phyloP scores from a whole-genome alignment of 164 flowering plant genomes.

The Vitis cinerea region DNA sequence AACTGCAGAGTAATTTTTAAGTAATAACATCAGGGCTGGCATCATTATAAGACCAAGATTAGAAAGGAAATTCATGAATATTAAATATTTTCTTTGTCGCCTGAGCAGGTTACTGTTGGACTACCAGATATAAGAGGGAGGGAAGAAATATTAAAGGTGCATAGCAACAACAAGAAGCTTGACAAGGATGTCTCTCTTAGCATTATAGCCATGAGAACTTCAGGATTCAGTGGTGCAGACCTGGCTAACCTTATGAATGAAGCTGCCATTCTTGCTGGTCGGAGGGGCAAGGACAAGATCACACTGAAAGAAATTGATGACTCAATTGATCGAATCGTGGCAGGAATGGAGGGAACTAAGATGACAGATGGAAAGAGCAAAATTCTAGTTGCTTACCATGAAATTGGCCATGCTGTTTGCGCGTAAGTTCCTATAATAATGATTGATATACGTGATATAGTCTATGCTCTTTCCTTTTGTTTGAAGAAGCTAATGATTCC shows the following conservation, averaged over 20 bases:
- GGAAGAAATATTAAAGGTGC: conserved; percentile 65
- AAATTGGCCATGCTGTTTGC: conserved; percentile 71
- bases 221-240: conserved; percentile 83
- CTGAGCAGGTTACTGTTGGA: conserved; percentile 53
- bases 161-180: conserved; percentile 64
- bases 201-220: conserved; percentile 70
- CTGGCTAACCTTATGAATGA: conserved; percentile 81
- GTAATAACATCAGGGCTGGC: too few relatives aligned
- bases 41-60: too few relatives aligned
- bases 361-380: conserved; percentile 85
- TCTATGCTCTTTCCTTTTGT: neutral
- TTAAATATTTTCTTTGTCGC: neutral
- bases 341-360: conserved; percentile 80
- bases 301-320: conserved; percentile 64
- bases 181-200: conserved; percentile 51
- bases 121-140: conserved; percentile 77
- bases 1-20: too few relatives aligned
- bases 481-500: neutral
- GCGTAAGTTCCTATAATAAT: conserved; percentile 38
- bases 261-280: conserved; percentile 80
- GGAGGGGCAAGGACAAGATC: conserved; percentile 66
- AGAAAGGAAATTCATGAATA: too few relatives aligned
- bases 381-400: conserved; percentile 75
- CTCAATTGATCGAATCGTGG: conserved; percentile 70
- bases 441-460: neutral